Percentiles rank a stretch among this genome's conserved stretches.
Conservation (phyloP, 1,284 basidiomycete genomes). For the Tilletia walkeri region DNA sequence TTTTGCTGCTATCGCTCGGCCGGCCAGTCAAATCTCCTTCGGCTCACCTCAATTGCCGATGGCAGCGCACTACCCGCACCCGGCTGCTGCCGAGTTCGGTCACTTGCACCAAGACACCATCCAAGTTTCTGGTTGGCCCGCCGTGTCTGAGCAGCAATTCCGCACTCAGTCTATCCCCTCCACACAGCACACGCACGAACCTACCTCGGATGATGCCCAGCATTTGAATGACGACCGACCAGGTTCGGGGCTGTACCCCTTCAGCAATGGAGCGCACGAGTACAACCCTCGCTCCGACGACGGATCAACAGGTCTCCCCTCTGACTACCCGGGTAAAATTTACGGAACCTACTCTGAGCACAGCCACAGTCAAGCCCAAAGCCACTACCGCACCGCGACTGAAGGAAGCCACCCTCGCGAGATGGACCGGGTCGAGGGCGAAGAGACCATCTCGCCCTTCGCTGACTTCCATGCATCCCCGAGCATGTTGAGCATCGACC, state of each 20-base stretch:
- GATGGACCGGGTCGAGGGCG: background rate
- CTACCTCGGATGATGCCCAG: conserved; percentile 7
- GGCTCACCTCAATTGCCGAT: background rate
- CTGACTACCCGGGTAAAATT: background rate
- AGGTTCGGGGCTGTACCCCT: conserved; percentile 3
- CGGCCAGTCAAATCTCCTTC: conserved; percentile 1
- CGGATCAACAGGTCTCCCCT: background rate
- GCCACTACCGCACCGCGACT: background rate
- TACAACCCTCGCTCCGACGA: background rate
- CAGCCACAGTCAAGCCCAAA: background rate
- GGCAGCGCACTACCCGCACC: background rate
- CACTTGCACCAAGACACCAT: background rate
- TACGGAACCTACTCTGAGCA: background rate
- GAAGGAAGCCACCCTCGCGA: background rate
- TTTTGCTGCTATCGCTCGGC: background rate
- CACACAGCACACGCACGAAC: background rate
- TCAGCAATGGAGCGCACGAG: conserved; percentile 12
- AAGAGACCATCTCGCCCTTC: background rate
- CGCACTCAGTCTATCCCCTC: background rate
- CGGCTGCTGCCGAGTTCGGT: background rate
- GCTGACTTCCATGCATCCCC: background rate
- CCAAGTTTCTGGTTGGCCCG: conserved; percentile 3
- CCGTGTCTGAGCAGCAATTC: background rate
- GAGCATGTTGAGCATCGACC: background rate
- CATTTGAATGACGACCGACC: background rate